Base-by-base conservation (phyloP, 208 protist species). In the Leishmania martiniquensis region DNA sequence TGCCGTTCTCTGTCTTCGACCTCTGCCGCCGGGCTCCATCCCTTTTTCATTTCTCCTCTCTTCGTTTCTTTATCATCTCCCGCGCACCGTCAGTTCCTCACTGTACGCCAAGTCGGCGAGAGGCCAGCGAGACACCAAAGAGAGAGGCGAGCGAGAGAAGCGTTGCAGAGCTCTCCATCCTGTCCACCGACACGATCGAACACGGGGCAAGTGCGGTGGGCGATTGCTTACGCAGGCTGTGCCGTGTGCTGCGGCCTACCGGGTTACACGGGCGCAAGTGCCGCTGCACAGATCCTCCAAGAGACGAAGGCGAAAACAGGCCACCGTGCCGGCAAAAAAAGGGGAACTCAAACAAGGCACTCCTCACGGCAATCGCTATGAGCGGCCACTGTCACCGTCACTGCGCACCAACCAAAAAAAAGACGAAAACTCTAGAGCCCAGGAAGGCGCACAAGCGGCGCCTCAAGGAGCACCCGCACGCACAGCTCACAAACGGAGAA, bases 331-430 rank as follows among this genome's bases (percentile, higher is more conserved):
- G 3, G 0, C 13, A 37, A 37, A 13, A 29, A 15, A 37, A 32
- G 4, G 57, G 57, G 2, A 63, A 12, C 57, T 37, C 57, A 63
- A 29, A 37, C 57, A 32, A 29, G 4, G 57, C 4, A 9, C n/a
- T 1, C 54, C 29, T 59, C 57, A 63, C 57, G 57, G 57, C 29
- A 51, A 29, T 42, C 20, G 42, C 13, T 22, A 49, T 70, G 65
- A 51, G n/a, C 37, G 76, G 69, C 12, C 45, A 44, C 42, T 47
- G 4, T 81, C 54, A 25, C 45, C 45, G 69, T 17, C 32, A 63
- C 13, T 39, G 29, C 4, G 57, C 45, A 44, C 22, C 67, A 25
- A 45, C 10, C 29, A 25, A 71, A 71, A 67, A 32, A 4, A 47
- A 25, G 34, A n/a, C n/a, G n/a, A n/a, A n/a, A 57, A 1, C 29